Percentiles rank a stretch among this genome's conserved stretches.
phyloP scores from a whole-genome alignment of 805 yeast genomes.

The Torulaspora quercuum region DNA sequence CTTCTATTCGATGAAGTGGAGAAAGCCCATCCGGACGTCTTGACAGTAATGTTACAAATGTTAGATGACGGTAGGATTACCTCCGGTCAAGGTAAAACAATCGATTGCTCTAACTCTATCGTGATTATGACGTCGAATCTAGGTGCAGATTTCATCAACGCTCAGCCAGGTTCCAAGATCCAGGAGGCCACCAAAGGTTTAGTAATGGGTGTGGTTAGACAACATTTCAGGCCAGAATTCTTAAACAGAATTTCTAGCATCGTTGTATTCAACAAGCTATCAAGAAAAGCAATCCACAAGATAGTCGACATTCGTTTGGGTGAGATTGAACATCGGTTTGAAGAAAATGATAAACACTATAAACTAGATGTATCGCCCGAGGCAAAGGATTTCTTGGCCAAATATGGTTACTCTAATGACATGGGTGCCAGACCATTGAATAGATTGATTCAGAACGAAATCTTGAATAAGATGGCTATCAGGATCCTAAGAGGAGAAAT shows the following conservation, averaged over 20 bases:
- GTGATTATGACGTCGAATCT: slow-evolving; percentile 95
- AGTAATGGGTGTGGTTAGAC: slow-evolving; percentile 80
- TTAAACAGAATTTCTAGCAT: slow-evolving; percentile 92
- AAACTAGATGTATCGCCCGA: slow-evolving; percentile 66
- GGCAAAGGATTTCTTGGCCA: slow-evolving; percentile 79
- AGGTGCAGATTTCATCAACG: slow-evolving; percentile 86
- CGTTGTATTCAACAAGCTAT: slow-evolving; percentile 87
- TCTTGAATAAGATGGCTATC: slow-evolving; percentile 86
- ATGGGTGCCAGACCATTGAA: slow-evolving; percentile 96
- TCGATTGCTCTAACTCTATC: slow-evolving; percentile 88
- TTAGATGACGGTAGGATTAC: slow-evolving; percentile 96
- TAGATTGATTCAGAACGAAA: slow-evolving; percentile 83
- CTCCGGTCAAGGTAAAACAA: slow-evolving; percentile 88
- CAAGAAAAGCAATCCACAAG: slow-evolving; percentile 86
- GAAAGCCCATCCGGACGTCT: slow-evolving; percentile 97
- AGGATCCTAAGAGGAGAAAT: slow-evolving; percentile 83
- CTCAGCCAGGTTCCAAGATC: slow-evolving; percentile 60
- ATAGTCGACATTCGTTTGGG: slow-evolving; percentile 80
- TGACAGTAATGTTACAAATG: slow-evolving; percentile 86
- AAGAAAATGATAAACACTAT: slow-evolving; percentile 74
- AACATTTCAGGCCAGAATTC: slow-evolving; percentile 96
- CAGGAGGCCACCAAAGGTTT: slow-evolving; percentile 64
- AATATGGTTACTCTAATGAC: slow-evolving; percentile 85
- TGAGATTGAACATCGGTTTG: slow-evolving; percentile 85
- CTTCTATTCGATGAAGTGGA: slow-evolving; percentile 95